Conservation (phyloP, 2,329 filamentous ascomycete genomes). For the Elsinoe batatas region DNA sequence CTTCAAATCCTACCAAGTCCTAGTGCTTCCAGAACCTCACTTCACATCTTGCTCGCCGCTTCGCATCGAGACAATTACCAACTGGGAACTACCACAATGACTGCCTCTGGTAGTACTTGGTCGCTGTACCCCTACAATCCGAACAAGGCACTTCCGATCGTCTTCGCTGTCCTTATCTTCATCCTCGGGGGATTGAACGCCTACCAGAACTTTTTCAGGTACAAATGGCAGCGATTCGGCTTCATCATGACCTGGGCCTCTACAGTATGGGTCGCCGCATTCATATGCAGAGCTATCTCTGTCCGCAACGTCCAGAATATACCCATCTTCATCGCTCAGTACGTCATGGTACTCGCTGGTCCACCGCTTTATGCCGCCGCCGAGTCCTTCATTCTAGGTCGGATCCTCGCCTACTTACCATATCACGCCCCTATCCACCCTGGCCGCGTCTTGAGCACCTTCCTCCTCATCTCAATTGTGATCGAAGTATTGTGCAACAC, state of each 20-base stretch:
- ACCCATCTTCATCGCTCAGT: slow-evolving; percentile 31
- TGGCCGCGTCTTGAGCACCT: slow-evolving; percentile 49
- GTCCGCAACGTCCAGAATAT: slow-evolving; percentile 41
- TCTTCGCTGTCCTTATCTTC: slow-evolving; percentile 42
- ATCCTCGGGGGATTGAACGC: slow-evolving; percentile 40
- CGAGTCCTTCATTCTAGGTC: slow-evolving; percentile 53
- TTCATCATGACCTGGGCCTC: slow-evolving; percentile 21
- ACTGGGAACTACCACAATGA: background rate
- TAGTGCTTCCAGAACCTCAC: no score
- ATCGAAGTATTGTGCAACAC: slow-evolving; percentile 45
- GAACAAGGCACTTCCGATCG: slow-evolving; percentile 44
- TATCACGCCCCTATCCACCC: slow-evolving; percentile 50
- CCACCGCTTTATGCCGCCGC: slow-evolving; percentile 50
- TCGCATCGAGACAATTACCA: no score
- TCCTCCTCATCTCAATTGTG: slow-evolving; percentile 43
- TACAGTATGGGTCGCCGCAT: slow-evolving; percentile 37
- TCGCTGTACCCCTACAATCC: slow-evolving; percentile 31
- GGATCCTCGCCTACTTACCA: slow-evolving; percentile 52
- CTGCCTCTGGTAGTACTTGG: slow-evolving; percentile 6
- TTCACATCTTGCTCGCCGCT: no score
- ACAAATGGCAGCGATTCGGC: slow-evolving; percentile 21
- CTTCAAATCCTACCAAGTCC: no score
- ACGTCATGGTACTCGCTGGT: slow-evolving; percentile 33
- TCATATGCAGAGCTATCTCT: slow-evolving; percentile 44
- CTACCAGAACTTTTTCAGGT: slow-evolving; percentile 41